Evolutionary conservation across 2,329 filamentous ascomycete genomes (phyloP).

Genomic region (Calonectria pauciramosa): DNA sequence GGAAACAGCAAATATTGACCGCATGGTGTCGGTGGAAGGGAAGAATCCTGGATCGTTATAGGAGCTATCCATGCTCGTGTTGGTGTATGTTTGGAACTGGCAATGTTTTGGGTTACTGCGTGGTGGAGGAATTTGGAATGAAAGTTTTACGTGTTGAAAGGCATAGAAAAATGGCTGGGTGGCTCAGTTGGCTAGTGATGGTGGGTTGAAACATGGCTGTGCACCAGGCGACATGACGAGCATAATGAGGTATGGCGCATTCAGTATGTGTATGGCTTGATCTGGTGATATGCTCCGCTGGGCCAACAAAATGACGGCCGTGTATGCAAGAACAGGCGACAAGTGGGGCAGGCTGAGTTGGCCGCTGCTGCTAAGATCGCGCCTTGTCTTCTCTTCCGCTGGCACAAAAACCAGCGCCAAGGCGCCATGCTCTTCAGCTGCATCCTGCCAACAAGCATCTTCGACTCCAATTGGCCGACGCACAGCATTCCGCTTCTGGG

Average conservation of each 20-base stretch:
- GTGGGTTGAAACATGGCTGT: not conserved
- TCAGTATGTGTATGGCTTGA: not conserved
- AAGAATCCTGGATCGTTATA: not conserved
- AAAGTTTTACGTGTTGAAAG: not conserved
- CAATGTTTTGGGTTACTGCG: not conserved
- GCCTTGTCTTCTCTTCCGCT: not conserved
- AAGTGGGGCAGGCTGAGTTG: not conserved
- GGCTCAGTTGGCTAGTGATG: not conserved
- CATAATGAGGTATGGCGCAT: no score
- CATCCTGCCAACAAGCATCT: not conserved
- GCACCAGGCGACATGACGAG: not conserved
- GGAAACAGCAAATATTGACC: not conserved
- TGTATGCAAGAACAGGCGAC: not conserved
- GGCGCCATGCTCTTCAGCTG: not conserved
- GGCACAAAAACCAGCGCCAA: not conserved
- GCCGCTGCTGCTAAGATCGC: not conserved
- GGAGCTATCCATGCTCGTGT: no score
- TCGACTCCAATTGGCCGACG: not conserved
- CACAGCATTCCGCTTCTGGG: not conserved
- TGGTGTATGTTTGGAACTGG: not conserved
- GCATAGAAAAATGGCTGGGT: not conserved
- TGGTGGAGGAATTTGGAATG: not conserved
- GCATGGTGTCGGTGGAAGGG: not conserved
- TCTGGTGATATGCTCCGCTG: not conserved
- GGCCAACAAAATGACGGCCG: not conserved